phyloP scores from a whole-genome alignment of 306 rosid genomes.

The Ceratonia siliqua region DNA sequence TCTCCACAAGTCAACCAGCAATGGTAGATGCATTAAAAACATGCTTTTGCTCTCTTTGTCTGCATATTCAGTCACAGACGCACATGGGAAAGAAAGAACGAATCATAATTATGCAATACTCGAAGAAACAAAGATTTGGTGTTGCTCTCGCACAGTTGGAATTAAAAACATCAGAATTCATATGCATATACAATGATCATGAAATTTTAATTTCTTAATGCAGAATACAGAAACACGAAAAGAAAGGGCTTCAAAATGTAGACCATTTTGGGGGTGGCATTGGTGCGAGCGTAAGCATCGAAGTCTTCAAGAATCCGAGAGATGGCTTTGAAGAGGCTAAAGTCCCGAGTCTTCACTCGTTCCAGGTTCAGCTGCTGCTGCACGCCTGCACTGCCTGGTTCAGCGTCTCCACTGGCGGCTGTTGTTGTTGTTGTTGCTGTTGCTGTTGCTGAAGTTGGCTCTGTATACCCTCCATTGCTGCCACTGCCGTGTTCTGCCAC shows the following conservation, averaged over 20 bases:
- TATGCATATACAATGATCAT: neutral
- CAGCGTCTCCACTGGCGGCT: slow-evolving; percentile 54
- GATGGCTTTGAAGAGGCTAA: slow-evolving; percentile 79
- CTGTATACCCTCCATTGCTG: slow-evolving; percentile 53
- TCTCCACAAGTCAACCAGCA: neutral
- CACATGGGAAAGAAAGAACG: neutral
- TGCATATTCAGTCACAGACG: neutral
- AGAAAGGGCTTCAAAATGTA: neutral
- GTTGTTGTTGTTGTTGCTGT: slow-evolving; percentile 33
- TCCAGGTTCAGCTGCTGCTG: slow-evolving; percentile 84
- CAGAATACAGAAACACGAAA: neutral
- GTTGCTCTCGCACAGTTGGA: no score
- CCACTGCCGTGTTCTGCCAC: neutral
- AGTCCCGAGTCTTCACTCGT: slow-evolving; percentile 76
- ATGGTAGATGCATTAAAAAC: neutral
- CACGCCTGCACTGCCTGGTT: slow-evolving; percentile 83
- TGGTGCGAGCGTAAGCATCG: slow-evolving; percentile 72
- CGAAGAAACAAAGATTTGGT: neutral
- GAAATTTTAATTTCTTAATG: neutral
- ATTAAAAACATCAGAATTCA: neutral
- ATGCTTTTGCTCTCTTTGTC: neutral
- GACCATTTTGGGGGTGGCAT: slow-evolving; percentile 82
- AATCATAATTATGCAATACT: neutral
- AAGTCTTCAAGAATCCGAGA: slow-evolving; percentile 85
- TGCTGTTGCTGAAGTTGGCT: slow-evolving; percentile 36